Conservation (phyloP, 2,329 filamentous ascomycete species). For the Neonectria hederae region DNA sequence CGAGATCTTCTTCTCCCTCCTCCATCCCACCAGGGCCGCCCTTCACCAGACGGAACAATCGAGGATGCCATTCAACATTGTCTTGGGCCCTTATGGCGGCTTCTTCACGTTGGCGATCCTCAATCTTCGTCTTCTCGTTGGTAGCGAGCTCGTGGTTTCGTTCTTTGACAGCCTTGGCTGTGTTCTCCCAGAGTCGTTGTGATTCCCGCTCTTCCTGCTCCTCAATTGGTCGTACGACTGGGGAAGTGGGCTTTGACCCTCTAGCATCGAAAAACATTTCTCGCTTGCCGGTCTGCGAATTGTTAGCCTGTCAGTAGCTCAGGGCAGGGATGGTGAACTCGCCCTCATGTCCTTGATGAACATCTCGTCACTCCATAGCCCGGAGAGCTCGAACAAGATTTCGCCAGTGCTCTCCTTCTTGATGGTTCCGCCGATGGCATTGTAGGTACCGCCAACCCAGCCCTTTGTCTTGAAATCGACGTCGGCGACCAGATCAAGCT, state of each 20-base stretch:
- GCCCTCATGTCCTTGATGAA: conserved; percentile 84
- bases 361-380: conserved; percentile 96
- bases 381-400: conserved; percentile 88
- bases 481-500: conserved; percentile 85
- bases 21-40: conserved; percentile 76
- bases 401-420: conserved; percentile 89
- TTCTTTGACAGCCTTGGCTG: conserved; percentile 81
- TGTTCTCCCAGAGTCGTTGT: conserved; percentile 85
- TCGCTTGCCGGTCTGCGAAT: conserved; percentile 80
- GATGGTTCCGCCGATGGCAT: conserved; percentile 91
- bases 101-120: conserved; percentile 90
- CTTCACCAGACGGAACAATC: conserved; percentile 80
- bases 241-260: conserved; percentile 78
- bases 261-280: conserved; percentile 90
- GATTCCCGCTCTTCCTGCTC: conserved; percentile 94
- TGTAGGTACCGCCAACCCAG: conserved; percentile 96
- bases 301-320: conserved; percentile 2
- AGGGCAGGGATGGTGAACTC: conserved; percentile 43
- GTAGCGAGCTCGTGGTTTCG: conserved; percentile 90
- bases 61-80: conserved; percentile 86
- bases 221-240: conserved; percentile 76
- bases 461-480: conserved; percentile 99
- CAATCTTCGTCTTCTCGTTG: conserved; percentile 94
- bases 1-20: conserved; percentile 86
- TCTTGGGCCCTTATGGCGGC: conserved; percentile 82